These are phyloP conservation scores for Leishmania arabica DNA, from an alignment of 208 protist species.

Conservation along the genomic window DNA sequence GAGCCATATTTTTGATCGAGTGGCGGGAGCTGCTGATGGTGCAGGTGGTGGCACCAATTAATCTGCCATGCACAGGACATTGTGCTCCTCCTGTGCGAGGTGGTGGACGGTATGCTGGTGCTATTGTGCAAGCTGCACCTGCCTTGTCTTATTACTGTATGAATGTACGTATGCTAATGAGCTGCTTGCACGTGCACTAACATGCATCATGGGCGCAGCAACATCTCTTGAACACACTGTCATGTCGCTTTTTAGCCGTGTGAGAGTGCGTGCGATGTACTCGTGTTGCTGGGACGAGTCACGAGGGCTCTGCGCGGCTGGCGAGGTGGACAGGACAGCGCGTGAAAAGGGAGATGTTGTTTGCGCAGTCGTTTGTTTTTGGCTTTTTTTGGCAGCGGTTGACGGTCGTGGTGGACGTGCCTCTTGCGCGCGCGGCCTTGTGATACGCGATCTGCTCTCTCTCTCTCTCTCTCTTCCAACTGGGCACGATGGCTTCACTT, in stretches of 20 bases:
- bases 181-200: not conserved
- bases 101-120: not conserved
- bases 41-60: not conserved
- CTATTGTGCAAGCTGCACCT: not conserved
- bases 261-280: not conserved
- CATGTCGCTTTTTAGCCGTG: not conserved
- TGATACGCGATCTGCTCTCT: not conserved
- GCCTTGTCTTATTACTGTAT: not conserved
- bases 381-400: not conserved
- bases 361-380: not conserved
- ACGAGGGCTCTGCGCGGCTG: not conserved
- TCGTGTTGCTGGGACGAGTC: not conserved
- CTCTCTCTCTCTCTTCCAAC: not conserved
- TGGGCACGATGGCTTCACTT: not conserved
- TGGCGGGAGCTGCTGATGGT: not conserved
- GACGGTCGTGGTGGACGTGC: not conserved
- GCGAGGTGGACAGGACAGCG: not conserved
- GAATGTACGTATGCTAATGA: not conserved
- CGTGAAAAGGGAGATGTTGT: not conserved
- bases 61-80: not conserved
- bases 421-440: not conserved
- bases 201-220: not conserved
- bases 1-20: conserved; percentile 22
- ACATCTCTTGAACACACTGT: not conserved
- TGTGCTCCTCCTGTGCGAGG: not conserved